Conservation (phyloP, 1,139 yeast species). For the Debaryomycetaceae sp. region DNA sequence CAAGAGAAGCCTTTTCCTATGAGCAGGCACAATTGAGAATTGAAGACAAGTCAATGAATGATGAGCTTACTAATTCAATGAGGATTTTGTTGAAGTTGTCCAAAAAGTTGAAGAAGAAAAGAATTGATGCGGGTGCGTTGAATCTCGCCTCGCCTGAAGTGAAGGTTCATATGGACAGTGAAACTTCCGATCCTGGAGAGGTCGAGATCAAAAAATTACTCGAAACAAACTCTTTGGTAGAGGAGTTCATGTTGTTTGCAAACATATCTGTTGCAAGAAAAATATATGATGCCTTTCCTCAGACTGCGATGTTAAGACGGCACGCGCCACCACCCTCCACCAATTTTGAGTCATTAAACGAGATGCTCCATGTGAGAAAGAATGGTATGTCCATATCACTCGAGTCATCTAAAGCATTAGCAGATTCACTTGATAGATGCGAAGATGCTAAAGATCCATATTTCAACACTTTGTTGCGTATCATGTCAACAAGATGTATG, state of each 20-base stretch:
- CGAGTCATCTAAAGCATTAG: conserved; percentile 86
- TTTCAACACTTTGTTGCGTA: conserved; percentile 89
- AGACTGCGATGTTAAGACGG: conserved; percentile 96
- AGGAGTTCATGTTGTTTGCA: conserved; percentile 97
- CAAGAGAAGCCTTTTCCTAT: conserved; percentile 93
- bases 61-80: conserved; percentile 88
- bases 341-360: conserved; percentile 84
- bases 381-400: conserved; percentile 68
- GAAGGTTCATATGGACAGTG: conserved; percentile 94
- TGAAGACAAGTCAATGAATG: conserved; percentile 73
- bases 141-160: conserved; percentile 98
- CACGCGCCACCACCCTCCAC: conserved; percentile 96
- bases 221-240: conserved; percentile 94
- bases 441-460: conserved; percentile 79
- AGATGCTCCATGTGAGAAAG: conserved; percentile 82
- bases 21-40: conserved; percentile 90
- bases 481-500: conserved; percentile 98
- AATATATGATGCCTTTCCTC: conserved; percentile 90
- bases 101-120: conserved; percentile 75
- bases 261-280: conserved; percentile 93
- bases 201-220: conserved; percentile 85
- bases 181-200: conserved; percentile 94
- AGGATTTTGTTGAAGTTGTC: conserved; percentile 74
- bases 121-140: conserved; percentile 94
- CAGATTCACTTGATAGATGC: conserved; percentile 90